Evolutionary conservation across 140 eudicot genomes (phyloP).

Genomic region (Anethum foeniculum): DNA sequence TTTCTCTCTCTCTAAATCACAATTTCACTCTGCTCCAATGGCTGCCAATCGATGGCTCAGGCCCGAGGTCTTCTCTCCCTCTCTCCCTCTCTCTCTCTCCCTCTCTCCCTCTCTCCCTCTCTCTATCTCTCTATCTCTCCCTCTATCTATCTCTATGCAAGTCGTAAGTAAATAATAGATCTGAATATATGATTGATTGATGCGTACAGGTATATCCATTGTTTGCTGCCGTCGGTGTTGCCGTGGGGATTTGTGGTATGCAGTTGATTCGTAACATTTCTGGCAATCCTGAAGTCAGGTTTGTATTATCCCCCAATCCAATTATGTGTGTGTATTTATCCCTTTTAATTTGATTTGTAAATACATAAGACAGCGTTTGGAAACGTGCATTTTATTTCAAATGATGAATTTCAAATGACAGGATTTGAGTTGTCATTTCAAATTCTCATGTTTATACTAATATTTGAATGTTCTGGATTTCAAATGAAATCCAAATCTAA

Average conservation of each 20-base stretch:
- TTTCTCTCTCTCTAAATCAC: background rate
- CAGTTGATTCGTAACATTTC: slow-evolving; percentile 78
- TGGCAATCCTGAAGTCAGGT: slow-evolving; percentile 97
- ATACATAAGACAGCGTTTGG: too few species aligned
- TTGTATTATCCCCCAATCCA: background rate
- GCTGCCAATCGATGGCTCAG: slow-evolving; percentile 73
- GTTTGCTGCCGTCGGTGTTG: slow-evolving; percentile 82
- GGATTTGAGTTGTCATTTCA: too few species aligned
- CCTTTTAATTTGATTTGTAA: background rate
- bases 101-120: background rate
- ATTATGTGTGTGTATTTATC: background rate
- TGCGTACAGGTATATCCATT: slow-evolving; percentile 66
- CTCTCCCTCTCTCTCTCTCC: background rate
- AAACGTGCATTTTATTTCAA: too few species aligned
- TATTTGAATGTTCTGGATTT: too few species aligned
- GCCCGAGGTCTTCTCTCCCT: slow-evolving; percentile 48
- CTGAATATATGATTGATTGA: slow-evolving; percentile 6
- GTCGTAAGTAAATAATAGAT: background rate
- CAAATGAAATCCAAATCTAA: too few species aligned
- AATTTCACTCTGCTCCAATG: slow-evolving; percentile 25
- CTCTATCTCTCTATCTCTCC: background rate
- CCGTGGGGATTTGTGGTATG: slow-evolving; percentile 89
- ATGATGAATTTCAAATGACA: too few species aligned
- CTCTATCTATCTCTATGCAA: background rate
- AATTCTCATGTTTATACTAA: too few species aligned